Percentiles rank a stretch among this genome's conserved stretches.
Conservation (phyloP, 2,329 filamentous ascomycete species). For the Alternaria ethzedia region DNA sequence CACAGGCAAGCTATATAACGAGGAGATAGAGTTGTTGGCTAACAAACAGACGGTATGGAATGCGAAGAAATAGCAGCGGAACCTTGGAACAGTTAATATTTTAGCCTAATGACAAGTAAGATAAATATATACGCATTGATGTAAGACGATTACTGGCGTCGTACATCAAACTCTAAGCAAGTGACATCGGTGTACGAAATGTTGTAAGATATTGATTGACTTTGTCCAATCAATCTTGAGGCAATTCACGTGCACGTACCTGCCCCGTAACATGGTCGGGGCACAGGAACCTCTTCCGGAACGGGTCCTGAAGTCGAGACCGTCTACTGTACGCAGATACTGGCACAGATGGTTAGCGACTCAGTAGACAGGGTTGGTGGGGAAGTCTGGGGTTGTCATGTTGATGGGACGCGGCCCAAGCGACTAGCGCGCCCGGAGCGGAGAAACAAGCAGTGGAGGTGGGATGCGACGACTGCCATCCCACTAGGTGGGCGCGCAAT, state of each 20-base stretch:
- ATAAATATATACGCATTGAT: neutral
- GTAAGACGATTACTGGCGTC: neutral
- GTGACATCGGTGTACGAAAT: neutral
- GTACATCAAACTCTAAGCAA: neutral
- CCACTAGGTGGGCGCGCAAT: constrained; percentile 28
- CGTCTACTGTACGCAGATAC: neutral
- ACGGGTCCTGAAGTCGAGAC: neutral
- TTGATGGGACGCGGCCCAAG: constrained; percentile 1
- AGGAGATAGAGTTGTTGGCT: neutral
- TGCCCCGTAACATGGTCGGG: neutral
- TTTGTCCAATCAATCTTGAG: neutral
- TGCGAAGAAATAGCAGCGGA: neutral
- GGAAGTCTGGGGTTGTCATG: constrained; percentile 6
- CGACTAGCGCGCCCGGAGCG: constrained; percentile 15
- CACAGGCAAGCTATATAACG: neutral
- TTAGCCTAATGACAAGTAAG: neutral
- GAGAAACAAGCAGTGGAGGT: constrained; percentile 15
- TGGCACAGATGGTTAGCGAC: neutral
- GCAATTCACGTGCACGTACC: neutral
- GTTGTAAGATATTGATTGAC: neutral
- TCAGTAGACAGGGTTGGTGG: neutral
- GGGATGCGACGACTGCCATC: constrained; percentile 17
- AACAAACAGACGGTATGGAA: neutral
- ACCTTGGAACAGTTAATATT: neutral
- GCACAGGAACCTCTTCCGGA: no score